Base-by-base conservation (phyloP, 768 basidiomycete genomes). In the Coprinopsis sp. region DNA sequence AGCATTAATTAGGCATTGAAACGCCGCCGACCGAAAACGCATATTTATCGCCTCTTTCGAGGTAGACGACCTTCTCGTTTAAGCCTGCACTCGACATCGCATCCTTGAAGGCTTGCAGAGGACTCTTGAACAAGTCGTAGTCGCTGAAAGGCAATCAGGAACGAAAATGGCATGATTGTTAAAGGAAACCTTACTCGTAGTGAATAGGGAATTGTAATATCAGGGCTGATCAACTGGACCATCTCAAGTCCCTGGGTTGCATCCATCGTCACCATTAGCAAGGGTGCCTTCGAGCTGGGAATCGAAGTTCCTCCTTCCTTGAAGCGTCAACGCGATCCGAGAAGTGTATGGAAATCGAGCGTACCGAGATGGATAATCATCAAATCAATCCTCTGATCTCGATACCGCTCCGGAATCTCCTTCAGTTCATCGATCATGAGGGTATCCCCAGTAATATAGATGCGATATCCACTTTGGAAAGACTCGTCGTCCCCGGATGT, bases 261-360 rank as follows among this genome's bases (percentile, higher is more conserved):
- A 24, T 47, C 46, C 46, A 47, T 47, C 6, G 46, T 47, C 25
- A 47, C 37, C 46, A 47, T 47, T 3, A 47, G 34, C 16, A 47
- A 19, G 3, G 46, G 46, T 5, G 28, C 7, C 5, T 47, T 34
- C 3, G 47, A 14, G 6, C 28, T 21, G 3, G 47, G 47, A 18
- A 48, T 40, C 3, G 38, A 41, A 5, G 47, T 48, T 12, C 47
- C 37, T 13, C 47, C 47, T 41, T 23, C 8, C 12, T 6, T 25
- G 13, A 30, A 40, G 38, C 12, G n/a, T 29, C 16, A 31, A 48
- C 11, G n/a, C n/a, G n/a, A n/a, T n/a, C n/a, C n/a, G 16, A 23
- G 16, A 11, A 4, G 22, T 3, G 36, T 10, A 36, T 7, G 7
- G 21, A 14, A 31, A 27, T 7, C 6, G 28, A 28, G 39, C 47